Evolutionary conservation across 2,329 filamentous ascomycete species (phyloP), one percentile per base, ranked within the genome.

Genomic region (Fusarium redolens): DNA sequence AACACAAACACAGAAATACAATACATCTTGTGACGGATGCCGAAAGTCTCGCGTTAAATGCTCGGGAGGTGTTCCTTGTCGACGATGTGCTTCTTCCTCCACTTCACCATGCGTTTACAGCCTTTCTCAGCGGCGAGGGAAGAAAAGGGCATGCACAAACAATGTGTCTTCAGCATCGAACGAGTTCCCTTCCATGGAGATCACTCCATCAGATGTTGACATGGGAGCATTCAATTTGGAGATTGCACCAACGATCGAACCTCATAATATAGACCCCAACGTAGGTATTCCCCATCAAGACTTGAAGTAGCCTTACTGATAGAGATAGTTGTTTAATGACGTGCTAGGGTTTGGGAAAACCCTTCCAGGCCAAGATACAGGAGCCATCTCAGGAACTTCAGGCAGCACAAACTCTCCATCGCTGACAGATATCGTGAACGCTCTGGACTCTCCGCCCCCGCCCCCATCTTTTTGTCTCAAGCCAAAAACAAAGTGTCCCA

Each of bases 11-110:
- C 50, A 37, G 3, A 68, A 68, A 38, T 50, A 61, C 17, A 68
- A 68, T 4, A 61, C 37, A 4, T 68, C 65, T n/a, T 68, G 65
- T 31, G 65, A 68, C 14, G n/a, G 31, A 22, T 68, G 65, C 15
- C 48, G 65, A 14, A 67, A 45, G 9, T 68, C 65, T 5, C 52
- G 63, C 3, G 65, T 68, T 8, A 68, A 55, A 41, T 68, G 65
- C 6, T 37, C 63, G 14, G 65, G 65, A 5, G 65, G 55, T 0
- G 28, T 51, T 7, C 65, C 63, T 20, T 68, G 65, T 35, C 43
- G 35, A 2, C 37, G 65, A 44, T 68, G 65, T 15, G 22, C 33
- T 11, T 5, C 37, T 0, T 61, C 55, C 0, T 30, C 41, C 4
- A 30, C 8, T 2, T 4, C n/a, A 35, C 3, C 31, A 7, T 68